A percentile compares a stretch with the other conserved stretches of the same genome.
Evolutionary conservation across 169 alveolate species (phyloP).

Genomic region (Plasmodium fragile): DNA sequence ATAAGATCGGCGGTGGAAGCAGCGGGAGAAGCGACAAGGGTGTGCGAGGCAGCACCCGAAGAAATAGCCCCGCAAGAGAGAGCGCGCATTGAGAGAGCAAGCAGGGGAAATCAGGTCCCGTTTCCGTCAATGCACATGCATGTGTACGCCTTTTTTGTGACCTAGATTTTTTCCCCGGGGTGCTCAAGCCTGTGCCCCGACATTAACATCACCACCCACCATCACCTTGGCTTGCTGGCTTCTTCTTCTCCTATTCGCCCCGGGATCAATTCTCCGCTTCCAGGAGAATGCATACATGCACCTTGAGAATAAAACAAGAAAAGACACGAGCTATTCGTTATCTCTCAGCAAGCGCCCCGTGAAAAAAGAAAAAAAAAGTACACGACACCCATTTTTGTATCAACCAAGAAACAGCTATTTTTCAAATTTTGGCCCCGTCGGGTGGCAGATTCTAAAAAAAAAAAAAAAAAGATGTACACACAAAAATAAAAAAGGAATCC

Average conservation of each 20-base stretch:
- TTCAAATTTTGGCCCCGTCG: neutral
- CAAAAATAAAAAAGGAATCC: neutral
- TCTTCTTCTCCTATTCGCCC: neutral
- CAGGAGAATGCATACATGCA: neutral
- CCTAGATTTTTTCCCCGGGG: neutral
- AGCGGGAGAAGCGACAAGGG: too few species aligned
- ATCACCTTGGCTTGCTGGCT: neutral
- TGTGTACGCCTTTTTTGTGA: neutral
- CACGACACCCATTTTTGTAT: neutral
- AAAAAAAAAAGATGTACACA: neutral
- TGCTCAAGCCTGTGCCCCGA: neutral
- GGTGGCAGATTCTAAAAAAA: neutral
- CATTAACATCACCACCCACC: neutral
- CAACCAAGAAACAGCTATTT: neutral
- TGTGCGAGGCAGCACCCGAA: neutral
- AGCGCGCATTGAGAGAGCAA: neutral
- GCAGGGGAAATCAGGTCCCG: neutral
- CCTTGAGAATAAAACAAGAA: neutral
- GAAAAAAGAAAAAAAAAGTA: neutral
- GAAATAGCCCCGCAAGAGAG: neutral
- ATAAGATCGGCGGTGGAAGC: too few species aligned
- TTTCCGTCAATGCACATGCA: neutral
- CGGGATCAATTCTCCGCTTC: neutral
- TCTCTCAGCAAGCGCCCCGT: neutral
- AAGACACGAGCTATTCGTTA: neutral